phyloP scores from a whole-genome alignment of 768 basidiomycete genomes.

The Lactarius psammicola region DNA sequence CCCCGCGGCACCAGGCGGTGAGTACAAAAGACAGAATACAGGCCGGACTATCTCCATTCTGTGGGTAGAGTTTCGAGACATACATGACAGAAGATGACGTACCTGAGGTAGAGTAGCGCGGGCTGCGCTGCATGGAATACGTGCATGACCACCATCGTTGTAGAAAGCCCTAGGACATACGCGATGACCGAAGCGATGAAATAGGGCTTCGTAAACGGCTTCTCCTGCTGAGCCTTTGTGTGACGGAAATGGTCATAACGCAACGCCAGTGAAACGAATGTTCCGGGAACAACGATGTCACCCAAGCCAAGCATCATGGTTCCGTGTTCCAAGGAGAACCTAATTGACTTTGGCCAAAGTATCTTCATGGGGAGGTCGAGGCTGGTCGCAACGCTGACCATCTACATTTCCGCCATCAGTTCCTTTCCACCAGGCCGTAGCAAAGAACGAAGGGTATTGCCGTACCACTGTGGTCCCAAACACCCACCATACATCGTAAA shows the following conservation, averaged over 20 bases:
- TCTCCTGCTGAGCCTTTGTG: constrained; percentile 31
- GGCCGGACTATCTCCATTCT: constrained; percentile 52
- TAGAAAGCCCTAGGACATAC: constrained; percentile 69
- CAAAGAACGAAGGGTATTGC: constrained; percentile 20
- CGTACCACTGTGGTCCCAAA: constrained; percentile 84
- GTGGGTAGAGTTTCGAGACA: not conserved
- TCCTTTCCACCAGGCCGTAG: not conserved
- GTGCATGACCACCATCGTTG: constrained; percentile 88
- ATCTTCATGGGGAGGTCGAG: constrained; percentile 94
- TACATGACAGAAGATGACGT: constrained; percentile 29
- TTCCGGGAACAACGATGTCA: constrained; percentile 69
- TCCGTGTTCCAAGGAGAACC: constrained; percentile 50
- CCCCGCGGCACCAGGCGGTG: constrained; percentile 61
- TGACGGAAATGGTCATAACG: constrained; percentile 71
- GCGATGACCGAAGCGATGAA: constrained; percentile 67
- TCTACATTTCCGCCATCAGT: constrained; percentile 45
- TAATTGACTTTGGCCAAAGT: constrained; percentile 72
- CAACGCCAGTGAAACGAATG: constrained; percentile 79
- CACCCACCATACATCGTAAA: constrained; percentile 97
- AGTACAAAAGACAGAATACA: constrained; percentile 69
- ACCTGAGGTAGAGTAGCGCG: constrained; percentile 90
- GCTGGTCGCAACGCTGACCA: constrained; percentile 89
- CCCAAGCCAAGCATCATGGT: constrained; percentile 92
- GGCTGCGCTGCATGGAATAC: constrained; percentile 75
- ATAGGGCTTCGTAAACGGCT: constrained; percentile 65